Percentiles rank a stretch among this genome's conserved stretches.
phyloP scores from a whole-genome alignment of 2,329 filamentous ascomycete species.

The Aspergillus viridinutans region DNA sequence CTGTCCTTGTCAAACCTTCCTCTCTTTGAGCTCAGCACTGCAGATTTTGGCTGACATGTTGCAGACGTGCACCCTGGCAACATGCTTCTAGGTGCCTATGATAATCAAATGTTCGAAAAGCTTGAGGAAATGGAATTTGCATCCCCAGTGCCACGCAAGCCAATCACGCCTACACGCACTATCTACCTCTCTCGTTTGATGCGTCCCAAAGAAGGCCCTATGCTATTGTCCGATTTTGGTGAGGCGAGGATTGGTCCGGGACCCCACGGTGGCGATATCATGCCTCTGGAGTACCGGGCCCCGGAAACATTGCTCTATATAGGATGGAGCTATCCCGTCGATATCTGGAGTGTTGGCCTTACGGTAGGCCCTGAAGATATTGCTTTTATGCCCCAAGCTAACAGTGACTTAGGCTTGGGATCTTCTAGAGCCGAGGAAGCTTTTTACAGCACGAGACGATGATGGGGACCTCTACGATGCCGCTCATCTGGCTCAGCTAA shows the following conservation, averaged over 20 bases:
- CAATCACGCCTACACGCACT: constrained; percentile 28
- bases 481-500: constrained; percentile 44
- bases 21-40: too few relatives aligned
- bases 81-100: constrained; percentile 26
- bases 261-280: constrained; percentile 23
- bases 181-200: constrained; percentile 25
- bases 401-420: constrained; percentile 41
- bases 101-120: constrained; percentile 21
- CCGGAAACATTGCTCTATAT: constrained; percentile 30
- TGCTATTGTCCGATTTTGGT: constrained; percentile 29
- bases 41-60: constrained; percentile 5
- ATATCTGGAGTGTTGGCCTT: constrained; percentile 32
- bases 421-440: constrained; percentile 38
- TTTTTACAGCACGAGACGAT: constrained; percentile 41
- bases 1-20: background rate
- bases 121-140: constrained; percentile 26
- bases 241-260: constrained; percentile 25
- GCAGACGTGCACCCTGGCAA: constrained; percentile 33
- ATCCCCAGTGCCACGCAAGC: constrained; percentile 36
- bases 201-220: constrained; percentile 24
- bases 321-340: constrained; percentile 27
- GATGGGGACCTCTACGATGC: constrained; percentile 35
- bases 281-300: constrained; percentile 28
- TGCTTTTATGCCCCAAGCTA: too few relatives aligned
- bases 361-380: constrained; percentile 30